Base-by-base conservation (phyloP, 495 filamentous ascomycete species). In the Neurospora hispaniola region DNA sequence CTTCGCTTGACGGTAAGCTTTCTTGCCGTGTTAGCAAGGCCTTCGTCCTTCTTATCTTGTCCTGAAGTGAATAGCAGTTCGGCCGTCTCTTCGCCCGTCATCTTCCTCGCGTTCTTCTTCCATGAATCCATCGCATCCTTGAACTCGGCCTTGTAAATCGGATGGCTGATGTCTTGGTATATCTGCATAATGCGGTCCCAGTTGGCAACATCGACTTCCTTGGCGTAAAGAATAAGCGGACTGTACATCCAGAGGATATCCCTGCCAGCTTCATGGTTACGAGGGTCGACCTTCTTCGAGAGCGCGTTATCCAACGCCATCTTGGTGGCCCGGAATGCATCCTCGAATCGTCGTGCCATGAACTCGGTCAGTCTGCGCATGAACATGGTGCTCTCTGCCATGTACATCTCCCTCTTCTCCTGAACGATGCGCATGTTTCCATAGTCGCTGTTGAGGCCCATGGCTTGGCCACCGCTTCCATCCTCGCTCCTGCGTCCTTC, bases 1-100 rank as follows among this genome's bases (percentile, higher is more conserved):
- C 89, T 91, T 77, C 96, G 87, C 84, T 96, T 97, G 54, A 98
- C 95, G 0, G 95, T 98, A 38, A 97, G 82, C 78, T 97, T 97
- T 54, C 94, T 88, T 11, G 94, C 94, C 7, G 94, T 92, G 48
- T 89, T 89, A 20, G 91, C 88, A 20, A 92, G 86, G 27, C 89
- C 87, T 73, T 91, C 89, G 75, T 84, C 90, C 86, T 80, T 90
- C 86, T 84, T 97, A 89, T 96, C 96, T 75, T 95, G 89, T 77
- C 94, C 90, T 4, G 92, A 86, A 1, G 93, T 97, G 77, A 98
- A 98, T 12, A 97, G 86, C 39, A 97, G 82, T 72, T 97, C 95
- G 27, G 54, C 54, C 41, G 87, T 84, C 76, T 98, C 95, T n/a
- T 97, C 95, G 35, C 89, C 91, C 12, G 88, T 88, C n/a, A 87